These are phyloP conservation scores for Clonostachys solani DNA, from an alignment of 2,329 filamentous ascomycete genomes.

Conservation along the genomic window DNA sequence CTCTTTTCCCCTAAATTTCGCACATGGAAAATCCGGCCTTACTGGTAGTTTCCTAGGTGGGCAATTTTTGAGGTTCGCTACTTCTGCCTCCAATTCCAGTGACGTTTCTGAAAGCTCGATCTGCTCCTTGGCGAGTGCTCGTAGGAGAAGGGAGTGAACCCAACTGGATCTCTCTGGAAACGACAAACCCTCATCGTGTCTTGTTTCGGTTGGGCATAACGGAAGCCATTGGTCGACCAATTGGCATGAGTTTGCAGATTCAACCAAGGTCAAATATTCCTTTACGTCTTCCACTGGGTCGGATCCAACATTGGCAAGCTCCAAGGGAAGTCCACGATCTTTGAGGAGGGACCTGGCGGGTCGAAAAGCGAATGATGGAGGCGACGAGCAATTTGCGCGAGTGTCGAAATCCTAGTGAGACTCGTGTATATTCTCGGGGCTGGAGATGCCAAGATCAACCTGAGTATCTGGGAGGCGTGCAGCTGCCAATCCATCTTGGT, in stretches of 20 bases:
- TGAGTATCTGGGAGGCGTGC: too few relatives aligned
- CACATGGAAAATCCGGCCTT: not conserved
- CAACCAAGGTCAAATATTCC: conserved; percentile 11
- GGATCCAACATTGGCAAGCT: conserved; percentile 1
- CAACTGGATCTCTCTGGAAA: conserved; percentile 13
- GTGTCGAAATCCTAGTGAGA: too few relatives aligned
- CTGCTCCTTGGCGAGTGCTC: conserved; percentile 17
- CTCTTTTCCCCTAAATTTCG: conserved; percentile 1
- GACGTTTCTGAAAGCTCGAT: conserved; percentile 1
- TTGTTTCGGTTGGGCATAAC: conserved; percentile 9
- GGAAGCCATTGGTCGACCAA: conserved; percentile 21
- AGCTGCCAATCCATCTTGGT: too few relatives aligned
- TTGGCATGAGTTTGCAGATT: conserved; percentile 8
- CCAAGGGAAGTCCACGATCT: not conserved
- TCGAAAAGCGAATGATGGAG: too few relatives aligned
- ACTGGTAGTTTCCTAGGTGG: not conserved
- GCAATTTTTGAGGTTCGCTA: not conserved
- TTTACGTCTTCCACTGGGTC: conserved; percentile 11
- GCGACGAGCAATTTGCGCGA: too few relatives aligned
- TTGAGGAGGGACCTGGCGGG: too few relatives aligned
- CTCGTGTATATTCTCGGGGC: not conserved
- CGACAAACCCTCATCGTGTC: conserved; percentile 17
- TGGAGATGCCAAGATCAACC: not conserved
- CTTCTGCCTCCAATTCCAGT: not conserved
- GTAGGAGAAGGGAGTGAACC: conserved; percentile 13